Evolutionary conservation across 1,139 yeast species (phyloP), one percentile per base, ranked within the genome.

Genomic region (Blastobotrys indianensis): DNA sequence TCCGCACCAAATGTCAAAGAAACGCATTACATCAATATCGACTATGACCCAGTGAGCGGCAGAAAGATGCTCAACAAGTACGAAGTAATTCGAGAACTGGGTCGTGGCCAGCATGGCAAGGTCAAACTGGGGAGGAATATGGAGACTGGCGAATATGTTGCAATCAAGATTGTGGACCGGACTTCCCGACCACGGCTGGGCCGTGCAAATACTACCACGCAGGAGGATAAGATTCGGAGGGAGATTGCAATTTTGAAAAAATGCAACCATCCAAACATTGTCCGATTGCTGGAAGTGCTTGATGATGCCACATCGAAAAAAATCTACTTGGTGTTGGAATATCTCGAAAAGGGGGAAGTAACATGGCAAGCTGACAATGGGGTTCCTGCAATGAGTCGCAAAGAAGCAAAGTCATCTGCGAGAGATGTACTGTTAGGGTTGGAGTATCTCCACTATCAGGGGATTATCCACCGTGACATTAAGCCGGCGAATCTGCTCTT

Each of bases 221-320:
- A 82, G 50, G 92, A 83, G 58, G 75, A 77, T 51, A 92, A 88
- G 60, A 82, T 90, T 40, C 79, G 87, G 55, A 75, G 90, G 46
- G 99, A 94, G 65, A 87, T 94, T 49, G 97, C 97, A 17, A 94
- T 94, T 51, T 85, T 94, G 88, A 92, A 92, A 62, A 88, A 87
- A 65, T 86, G 97, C 65, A 73, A 77, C 54, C 97, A 94, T 65
- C 90, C 88, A 47, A 90, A 94, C 63, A 90, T 94, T 25, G 97
- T 94, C 12, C 78, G 79, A 58, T 69, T 94, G 47, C 73, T 79
- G 44, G 99, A 94, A 63, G 97, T 94, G 3, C 72, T 94, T 53
- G 98, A 94, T 69, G 97, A 94, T 65, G 70, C 76, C 23, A 77
- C 76, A 51, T 82, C 94, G 37, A 77, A 86, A 55, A 94, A 94